phyloP scores from a whole-genome alignment of 2,329 filamentous ascomycete species.

The Nothophoma quercina region DNA sequence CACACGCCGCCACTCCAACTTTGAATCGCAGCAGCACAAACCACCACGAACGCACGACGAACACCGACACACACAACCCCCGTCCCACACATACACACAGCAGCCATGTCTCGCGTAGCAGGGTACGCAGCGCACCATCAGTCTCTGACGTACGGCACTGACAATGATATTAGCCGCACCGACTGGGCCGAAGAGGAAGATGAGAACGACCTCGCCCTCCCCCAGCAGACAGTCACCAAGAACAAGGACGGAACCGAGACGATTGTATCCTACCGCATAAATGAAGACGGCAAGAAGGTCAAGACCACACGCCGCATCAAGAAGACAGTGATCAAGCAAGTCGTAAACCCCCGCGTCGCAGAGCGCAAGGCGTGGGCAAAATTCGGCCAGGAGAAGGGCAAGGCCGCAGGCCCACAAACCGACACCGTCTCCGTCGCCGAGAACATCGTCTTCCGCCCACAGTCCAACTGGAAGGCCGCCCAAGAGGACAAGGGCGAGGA shows the following conservation, averaged over 20 bases:
- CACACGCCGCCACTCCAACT: conserved; percentile 28
- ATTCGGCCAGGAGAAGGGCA: conserved; percentile 89
- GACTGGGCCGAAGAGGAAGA: conserved; percentile 95
- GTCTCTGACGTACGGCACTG: conserved; percentile 6
- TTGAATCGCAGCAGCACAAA: conserved; percentile 21
- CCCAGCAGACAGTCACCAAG: conserved; percentile 84
- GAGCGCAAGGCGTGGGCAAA: conserved; percentile 93
- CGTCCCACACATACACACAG: conserved; percentile 18
- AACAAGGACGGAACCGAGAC: conserved; percentile 99
- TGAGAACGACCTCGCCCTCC: conserved; percentile 89
- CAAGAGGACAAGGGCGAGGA: conserved; percentile 79
- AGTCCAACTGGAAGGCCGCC: conserved; percentile 91
- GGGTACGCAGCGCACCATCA: conserved; percentile 33
- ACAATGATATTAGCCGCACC: conserved; percentile 57
- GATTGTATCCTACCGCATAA: conserved; percentile 85
- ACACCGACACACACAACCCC: conserved; percentile 6
- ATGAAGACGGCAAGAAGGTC: conserved; percentile 93
- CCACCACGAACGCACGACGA: conserved; percentile 11
- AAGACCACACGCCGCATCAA: conserved; percentile 97
- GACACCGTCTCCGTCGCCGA: conserved; percentile 95
- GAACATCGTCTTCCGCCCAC: conserved; percentile 97
- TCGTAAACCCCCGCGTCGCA: conserved; percentile 95
- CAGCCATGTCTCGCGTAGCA: conserved; percentile 49
- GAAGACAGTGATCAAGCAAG: conserved; percentile 87
- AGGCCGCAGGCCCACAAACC: conserved; percentile 79